phyloP scores from a whole-genome alignment of 345 rosid genomes.

The Psidium guajava region DNA sequence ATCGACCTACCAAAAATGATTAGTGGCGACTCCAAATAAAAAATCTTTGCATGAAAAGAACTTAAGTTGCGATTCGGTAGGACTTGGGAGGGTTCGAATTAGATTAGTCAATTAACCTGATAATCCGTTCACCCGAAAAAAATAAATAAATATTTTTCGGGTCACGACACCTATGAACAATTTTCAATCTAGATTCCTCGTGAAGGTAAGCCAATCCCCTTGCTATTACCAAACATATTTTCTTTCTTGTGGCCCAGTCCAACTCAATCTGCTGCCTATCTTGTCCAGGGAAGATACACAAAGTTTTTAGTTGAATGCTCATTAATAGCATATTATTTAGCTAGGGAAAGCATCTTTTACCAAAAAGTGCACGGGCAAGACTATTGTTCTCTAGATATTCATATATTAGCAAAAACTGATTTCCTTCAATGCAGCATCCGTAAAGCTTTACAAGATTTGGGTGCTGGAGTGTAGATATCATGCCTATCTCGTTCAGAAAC shows the following conservation, averaged over 20 bases:
- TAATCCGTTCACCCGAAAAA: too few relatives aligned
- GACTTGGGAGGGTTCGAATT: too few relatives aligned
- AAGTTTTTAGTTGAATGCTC: background rate
- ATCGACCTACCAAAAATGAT: too few relatives aligned
- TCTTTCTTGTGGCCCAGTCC: conserved; percentile 50
- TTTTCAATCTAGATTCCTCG: conserved; percentile 60
- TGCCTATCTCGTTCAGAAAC: conserved; percentile 54
- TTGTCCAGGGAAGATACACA: conserved; percentile 17
- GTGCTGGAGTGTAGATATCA: conserved; percentile 65
- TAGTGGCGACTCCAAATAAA: too few relatives aligned
- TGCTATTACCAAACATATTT: conserved; percentile 39
- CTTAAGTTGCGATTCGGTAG: too few relatives aligned
- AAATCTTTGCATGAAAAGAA: too few relatives aligned
- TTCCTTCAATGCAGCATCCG: conserved; percentile 62
- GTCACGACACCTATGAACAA: conserved; percentile 69
- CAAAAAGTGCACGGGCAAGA: conserved; percentile 50
- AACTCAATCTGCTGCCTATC: conserved; percentile 28
- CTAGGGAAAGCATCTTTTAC: conserved; percentile 4
- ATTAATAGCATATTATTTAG: background rate
- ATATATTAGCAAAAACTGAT: conserved; percentile 44
- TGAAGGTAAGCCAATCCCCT: conserved; percentile 40
- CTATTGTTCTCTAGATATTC: conserved; percentile 60
- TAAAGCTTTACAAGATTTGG: conserved; percentile 52
- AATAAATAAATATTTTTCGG: too few relatives aligned
- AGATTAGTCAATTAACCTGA: too few relatives aligned